Evolutionary conservation across 2,329 filamentous ascomycete genomes (phyloP).

Genomic region (Cytospora piceae): DNA sequence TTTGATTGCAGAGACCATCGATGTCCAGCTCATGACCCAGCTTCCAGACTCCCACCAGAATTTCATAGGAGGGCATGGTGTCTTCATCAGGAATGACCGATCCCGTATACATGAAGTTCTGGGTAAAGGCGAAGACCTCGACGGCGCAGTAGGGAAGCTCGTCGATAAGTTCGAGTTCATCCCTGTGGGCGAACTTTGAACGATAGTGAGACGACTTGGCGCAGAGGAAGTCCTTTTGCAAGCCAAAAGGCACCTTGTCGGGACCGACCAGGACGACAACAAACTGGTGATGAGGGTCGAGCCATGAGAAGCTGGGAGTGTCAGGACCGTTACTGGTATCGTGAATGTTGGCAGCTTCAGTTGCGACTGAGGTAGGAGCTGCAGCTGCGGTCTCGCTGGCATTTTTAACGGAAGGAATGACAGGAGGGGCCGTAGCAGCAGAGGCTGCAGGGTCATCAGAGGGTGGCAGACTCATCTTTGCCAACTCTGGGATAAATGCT

Average conservation of each 20-base stretch:
- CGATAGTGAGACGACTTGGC: constrained; percentile 54
- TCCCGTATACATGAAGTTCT: constrained; percentile 59
- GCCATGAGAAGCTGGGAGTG: constrained; percentile 26
- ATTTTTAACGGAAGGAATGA: neutral
- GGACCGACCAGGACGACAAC: constrained; percentile 58
- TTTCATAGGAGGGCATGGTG: constrained; percentile 55
- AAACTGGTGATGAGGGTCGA: constrained; percentile 57
- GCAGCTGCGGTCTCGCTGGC: neutral
- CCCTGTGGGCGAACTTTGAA: constrained; percentile 46
- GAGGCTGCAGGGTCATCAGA: neutral
- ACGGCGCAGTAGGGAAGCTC: constrained; percentile 51
- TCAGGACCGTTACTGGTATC: neutral
- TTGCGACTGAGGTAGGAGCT: neutral
- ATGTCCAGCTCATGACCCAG: constrained; percentile 56
- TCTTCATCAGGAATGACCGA: constrained; percentile 48
- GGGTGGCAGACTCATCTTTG: neutral
- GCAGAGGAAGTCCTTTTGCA: constrained; percentile 63
- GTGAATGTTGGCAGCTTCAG: neutral
- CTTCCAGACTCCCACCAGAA: constrained; percentile 60
- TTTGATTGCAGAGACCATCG: constrained; percentile 58
- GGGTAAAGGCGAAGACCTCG: constrained; percentile 59
- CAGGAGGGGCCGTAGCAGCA: constrained; percentile 4
- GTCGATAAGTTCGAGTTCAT: constrained; percentile 53
- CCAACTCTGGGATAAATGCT: neutral
- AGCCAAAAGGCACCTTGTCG: constrained; percentile 57